phyloP scores from a whole-genome alignment of 306 rosid genomes.

The Betula pendula region DNA sequence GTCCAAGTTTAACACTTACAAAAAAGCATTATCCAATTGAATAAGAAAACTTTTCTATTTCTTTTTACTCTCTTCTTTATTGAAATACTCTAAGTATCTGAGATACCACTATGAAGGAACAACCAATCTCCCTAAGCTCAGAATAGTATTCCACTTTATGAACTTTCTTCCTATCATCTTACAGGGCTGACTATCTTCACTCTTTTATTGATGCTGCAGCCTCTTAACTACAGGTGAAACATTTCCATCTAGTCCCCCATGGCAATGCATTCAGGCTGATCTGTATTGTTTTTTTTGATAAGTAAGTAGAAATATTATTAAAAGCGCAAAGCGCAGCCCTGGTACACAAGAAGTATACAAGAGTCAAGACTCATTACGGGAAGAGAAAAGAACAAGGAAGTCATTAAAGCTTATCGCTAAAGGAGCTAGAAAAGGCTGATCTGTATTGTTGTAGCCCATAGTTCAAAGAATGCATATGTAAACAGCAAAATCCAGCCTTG shows the following conservation, averaged over 20 bases:
- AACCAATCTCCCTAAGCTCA: neutral
- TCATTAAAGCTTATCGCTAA: too few relatives aligned
- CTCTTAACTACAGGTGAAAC: neutral
- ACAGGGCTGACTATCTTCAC: neutral
- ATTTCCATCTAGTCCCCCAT: neutral
- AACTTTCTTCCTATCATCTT: neutral
- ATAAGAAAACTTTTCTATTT: neutral
- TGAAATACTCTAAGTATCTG: neutral
- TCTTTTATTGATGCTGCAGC: neutral
- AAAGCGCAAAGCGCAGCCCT: too few relatives aligned
- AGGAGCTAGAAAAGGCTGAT: too few relatives aligned
- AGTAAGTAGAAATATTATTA: too few relatives aligned
- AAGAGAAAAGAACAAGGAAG: too few relatives aligned
- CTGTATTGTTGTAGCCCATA: neutral
- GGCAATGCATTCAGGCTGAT: neutral
- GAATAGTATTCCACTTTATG: neutral
- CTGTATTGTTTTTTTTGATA: neutral
- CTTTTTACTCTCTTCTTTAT: too few relatives aligned
- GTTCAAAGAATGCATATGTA: neutral
- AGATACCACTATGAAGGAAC: neutral
- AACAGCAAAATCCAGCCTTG: neutral
- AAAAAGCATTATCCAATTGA: neutral
- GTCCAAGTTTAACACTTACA: neutral
- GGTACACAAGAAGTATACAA: too few relatives aligned
- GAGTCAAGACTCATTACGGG: too few relatives aligned